Base-by-base conservation (phyloP, 1,284 basidiomycete species). In the Papiliotrema flavescens region DNA sequence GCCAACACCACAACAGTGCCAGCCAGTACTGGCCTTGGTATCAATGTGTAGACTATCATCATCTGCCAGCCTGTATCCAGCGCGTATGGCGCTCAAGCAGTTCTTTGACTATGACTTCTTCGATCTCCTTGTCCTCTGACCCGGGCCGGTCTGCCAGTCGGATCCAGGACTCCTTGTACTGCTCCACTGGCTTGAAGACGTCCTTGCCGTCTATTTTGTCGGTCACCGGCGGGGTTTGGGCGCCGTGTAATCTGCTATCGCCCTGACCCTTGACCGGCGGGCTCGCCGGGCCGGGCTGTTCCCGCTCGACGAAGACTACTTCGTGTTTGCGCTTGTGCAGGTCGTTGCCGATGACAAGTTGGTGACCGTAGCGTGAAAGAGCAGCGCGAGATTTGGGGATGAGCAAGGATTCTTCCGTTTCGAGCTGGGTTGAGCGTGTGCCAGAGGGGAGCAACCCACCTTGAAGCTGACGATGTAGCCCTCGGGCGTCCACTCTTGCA, bases 381-480 rank as follows among this genome's bases (percentile, higher is more conserved):
- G 95, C 90, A 2, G 81, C 84, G 24, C 85, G 83, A 0, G 95
- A 88, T 79, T 98, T 98, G 24, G 95, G 94, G 49, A 98, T 83
- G 19, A 98, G 81, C 9, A 98, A 80, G 1, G 79, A 49, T 17
- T 79, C 79, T 65, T 98, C 95, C 3, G 96, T 98, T 80, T 98
- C 96, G 46, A 98, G 85, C 92, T 97, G 68, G 35, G 23, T 32
- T 40, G 32, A 52, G 32, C 20, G 42, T 39, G 13, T 26, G 39
- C 34, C 19, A 19, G 24, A n/a, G 26, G 20, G 11, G 24, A 17
- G 26, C 17, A 14, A 58, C 70, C 23, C 54, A 91, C 93, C 83
- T 98, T 98, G 83, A 98, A 98, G 1, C 90, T 94, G 45, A 98
- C 91, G 42, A 97, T 86, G 73, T 86, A 98, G 0, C 90, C 94